phyloP scores from a whole-genome alignment of 257 asterid genomes.

The Rehmannia glutinosa region DNA sequence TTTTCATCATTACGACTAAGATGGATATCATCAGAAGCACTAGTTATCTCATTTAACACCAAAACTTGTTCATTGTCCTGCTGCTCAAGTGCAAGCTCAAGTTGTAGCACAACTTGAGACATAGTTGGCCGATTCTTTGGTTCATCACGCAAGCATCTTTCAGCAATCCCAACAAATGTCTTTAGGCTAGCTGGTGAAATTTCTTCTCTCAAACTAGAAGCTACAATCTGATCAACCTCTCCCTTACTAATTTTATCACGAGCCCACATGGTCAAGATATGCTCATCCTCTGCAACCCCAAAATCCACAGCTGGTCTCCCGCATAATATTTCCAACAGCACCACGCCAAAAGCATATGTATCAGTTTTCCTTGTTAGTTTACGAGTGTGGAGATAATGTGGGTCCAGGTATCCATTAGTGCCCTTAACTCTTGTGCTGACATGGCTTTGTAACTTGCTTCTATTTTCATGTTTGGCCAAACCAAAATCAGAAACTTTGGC shows the following conservation, averaged over 20 bases:
- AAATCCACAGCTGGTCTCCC: slow-evolving; percentile 38
- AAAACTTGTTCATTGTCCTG: slow-evolving; percentile 13
- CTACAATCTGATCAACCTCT: slow-evolving; percentile 33
- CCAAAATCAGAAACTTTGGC: too few relatives aligned
- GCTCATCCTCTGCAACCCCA: slow-evolving; percentile 25
- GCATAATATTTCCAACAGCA: slow-evolving; percentile 43
- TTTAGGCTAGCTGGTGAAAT: slow-evolving; percentile 34
- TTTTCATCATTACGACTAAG: too few relatives aligned
- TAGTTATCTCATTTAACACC: too few relatives aligned
- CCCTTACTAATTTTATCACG: slow-evolving; percentile 31
- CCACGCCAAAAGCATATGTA: slow-evolving; percentile 53
- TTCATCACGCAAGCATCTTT: slow-evolving; percentile 38
- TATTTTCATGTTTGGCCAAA: too few relatives aligned
- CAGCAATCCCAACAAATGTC: slow-evolving; percentile 32
- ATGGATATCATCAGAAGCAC: too few relatives aligned
- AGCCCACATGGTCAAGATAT: slow-evolving; percentile 36
- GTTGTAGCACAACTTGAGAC: slow-evolving; percentile 45
- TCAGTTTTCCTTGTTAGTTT: too few relatives aligned
- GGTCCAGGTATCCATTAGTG: slow-evolving; percentile 49
- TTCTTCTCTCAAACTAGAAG: slow-evolving; percentile 23
- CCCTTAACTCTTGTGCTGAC: slow-evolving; percentile 37
- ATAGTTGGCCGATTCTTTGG: slow-evolving; percentile 51
- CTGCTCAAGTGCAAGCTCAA: slow-evolving; percentile 30
- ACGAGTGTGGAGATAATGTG: slow-evolving; percentile 28
- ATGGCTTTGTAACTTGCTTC: too few relatives aligned